Evolutionary conservation across 176 grass and related monocot genomes (phyloP).

Genomic region (Poa annua): DNA sequence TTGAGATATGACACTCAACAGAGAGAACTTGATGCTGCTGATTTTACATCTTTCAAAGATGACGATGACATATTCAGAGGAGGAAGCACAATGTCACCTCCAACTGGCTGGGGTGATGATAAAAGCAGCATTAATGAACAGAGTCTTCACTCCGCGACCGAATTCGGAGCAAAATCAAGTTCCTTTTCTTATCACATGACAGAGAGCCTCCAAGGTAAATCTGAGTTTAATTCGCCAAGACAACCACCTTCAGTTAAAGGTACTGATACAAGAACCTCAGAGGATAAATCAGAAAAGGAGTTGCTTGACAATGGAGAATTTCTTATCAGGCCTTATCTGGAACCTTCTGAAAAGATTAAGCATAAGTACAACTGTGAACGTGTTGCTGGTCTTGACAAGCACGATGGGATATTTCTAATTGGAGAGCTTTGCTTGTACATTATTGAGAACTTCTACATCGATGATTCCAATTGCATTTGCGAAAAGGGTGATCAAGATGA

Average conservation of each 20-base stretch:
- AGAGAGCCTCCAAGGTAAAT: conserved; percentile 67
- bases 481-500: conserved; percentile 94
- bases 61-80: conserved; percentile 73
- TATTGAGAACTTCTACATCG: conserved; percentile 98
- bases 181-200: conserved; percentile 75
- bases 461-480: conserved; percentile 89
- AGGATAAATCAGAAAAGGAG: conserved; percentile 89
- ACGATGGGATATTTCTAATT: conserved; percentile 97
- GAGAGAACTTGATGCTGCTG: conserved; percentile 63
- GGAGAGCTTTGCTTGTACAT: conserved; percentile 95
- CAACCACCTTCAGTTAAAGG: conserved; percentile 61
- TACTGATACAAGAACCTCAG: conserved; percentile 69
- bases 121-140: conserved; percentile 80
- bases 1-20: conserved; percentile 61
- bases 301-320: conserved; percentile 97
- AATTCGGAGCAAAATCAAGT: conserved; percentile 88
- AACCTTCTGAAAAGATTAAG: conserved; percentile 93
- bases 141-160: conserved; percentile 92
- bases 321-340: conserved; percentile 95
- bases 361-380: conserved; percentile 96
- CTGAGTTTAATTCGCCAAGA: conserved; percentile 80
- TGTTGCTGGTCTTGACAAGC: conserved; percentile 93
- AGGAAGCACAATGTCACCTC: conserved; percentile 61
- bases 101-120: conserved; percentile 86
- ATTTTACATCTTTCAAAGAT: conserved; percentile 68